Base-by-base conservation (phyloP, 768 basidiomycete species). In the Termitomyces sp. region DNA sequence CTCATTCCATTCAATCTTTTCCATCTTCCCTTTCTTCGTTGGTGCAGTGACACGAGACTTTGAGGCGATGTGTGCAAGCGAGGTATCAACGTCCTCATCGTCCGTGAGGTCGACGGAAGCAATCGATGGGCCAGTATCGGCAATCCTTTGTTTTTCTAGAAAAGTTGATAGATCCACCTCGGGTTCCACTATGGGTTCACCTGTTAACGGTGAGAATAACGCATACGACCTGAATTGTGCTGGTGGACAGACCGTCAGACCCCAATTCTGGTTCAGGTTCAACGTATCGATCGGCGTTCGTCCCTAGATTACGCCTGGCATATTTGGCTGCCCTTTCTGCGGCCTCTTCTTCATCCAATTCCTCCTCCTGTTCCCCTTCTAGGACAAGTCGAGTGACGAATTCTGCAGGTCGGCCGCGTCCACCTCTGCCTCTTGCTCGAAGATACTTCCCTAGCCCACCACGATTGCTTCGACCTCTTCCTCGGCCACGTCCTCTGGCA, bases 241-340 rank as follows among this genome's bases (percentile, higher is more conserved):
- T 17, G 40, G 21, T 43, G 27, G 12, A 66, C 76, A 23, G 63
- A 87, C 90, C 89, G 68, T 90, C 87, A 1, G 86, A 85, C 64
- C 81, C 85, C 25, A 89, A 71, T 62, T 87, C 84, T 3, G 83
- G 84, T 57, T 84, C 86, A 19, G 81, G 80, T 69, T 92, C 90
- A 16, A 65, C 77, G 65, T 92, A 92, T 51, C 90, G 77, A 75
- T 91, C 89, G 0, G 76, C 84, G 65, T 93, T 92, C 4, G 86
- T 79, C 4, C 77, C 84, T 16, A 93, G 73, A 48, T 83, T 73
- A 37, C 90, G 76, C 56, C 77, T 76, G 25, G 82, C 68, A 54
- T 80, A 91, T 65, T 81, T 86, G 35, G 65, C 68, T 16, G 72
- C 73, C 10, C 72, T 60, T 64, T 83, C 86, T 34, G 74, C 72